These are phyloP conservation scores for Candida multigemmis DNA, from an alignment of 805 yeast species.

Conservation along the genomic window DNA sequence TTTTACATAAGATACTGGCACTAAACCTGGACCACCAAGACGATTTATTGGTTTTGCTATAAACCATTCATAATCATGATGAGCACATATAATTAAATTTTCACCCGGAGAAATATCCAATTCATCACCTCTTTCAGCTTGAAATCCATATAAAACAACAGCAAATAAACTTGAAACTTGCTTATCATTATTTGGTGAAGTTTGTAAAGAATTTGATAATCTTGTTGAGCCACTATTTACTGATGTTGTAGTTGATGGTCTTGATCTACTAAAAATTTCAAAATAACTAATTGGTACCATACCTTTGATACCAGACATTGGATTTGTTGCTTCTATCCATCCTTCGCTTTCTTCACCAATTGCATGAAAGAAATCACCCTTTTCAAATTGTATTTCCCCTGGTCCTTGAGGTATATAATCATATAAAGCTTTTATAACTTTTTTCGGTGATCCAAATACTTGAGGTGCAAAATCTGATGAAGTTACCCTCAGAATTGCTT, in stretches of 20 bases:
- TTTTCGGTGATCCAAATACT: no score
- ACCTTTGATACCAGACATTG: constrained; percentile 67
- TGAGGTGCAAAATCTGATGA: no score
- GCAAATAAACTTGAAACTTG: constrained; percentile 57
- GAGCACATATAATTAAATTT: constrained; percentile 87
- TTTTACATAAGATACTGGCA: constrained; percentile 85
- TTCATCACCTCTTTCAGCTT: constrained; percentile 80
- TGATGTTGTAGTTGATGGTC: constrained; percentile 18
- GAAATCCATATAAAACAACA: constrained; percentile 75
- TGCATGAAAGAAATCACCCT: constrained; percentile 89
- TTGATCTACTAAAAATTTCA: constrained; percentile 62
- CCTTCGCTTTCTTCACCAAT: constrained; percentile 23
- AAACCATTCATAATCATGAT: constrained; percentile 94
- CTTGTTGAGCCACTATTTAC: constrained; percentile 1
- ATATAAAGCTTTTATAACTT: constrained; percentile 74
- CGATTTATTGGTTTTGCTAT: constrained; percentile 94
- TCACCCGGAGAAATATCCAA: constrained; percentile 80
- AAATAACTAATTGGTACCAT: constrained; percentile 83
- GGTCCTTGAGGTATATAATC: constrained; percentile 73
- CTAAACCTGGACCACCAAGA: constrained; percentile 94
- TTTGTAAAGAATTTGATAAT: neutral
- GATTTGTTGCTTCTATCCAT: constrained; percentile 88
- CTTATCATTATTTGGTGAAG: neutral
- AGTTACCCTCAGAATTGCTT: no score
- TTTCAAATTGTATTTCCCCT: constrained; percentile 67